phyloP scores from a whole-genome alignment of 2,329 filamentous ascomycete genomes.

The Fusarium chlamydosporum region DNA sequence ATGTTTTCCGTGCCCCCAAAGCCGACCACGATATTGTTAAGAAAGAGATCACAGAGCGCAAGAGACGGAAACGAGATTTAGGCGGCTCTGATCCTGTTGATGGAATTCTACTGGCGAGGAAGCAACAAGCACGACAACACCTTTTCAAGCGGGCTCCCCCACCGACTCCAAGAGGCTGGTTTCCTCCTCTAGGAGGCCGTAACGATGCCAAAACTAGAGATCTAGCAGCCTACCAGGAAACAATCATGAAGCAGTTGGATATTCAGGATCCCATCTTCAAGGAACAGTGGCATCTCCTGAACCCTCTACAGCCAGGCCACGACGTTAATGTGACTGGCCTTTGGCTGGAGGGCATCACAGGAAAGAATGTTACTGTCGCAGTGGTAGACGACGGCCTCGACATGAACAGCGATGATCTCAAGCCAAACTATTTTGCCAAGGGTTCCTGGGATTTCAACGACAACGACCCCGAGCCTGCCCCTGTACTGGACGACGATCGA shows the following conservation, averaged over 20 bases:
- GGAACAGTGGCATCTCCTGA: constrained; percentile 96
- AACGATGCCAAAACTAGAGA: constrained; percentile 41
- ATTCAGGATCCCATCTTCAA: constrained; percentile 93
- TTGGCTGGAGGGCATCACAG: constrained; percentile 92
- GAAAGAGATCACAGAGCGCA: constrained; percentile 65
- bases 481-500: constrained; percentile 84
- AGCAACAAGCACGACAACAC: constrained; percentile 70
- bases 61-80: constrained; percentile 72
- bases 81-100: constrained; percentile 74
- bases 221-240: constrained; percentile 69
- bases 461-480: constrained; percentile 80
- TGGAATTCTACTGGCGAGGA: constrained; percentile 82
- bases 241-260: constrained; percentile 74
- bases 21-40: constrained; percentile 71
- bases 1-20: constrained; percentile 85
- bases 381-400: constrained; percentile 97
- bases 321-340: constrained; percentile 97
- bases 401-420: constrained; percentile 93
- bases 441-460: constrained; percentile 99
- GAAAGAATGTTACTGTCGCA: constrained; percentile 88
- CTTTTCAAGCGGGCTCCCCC: constrained; percentile 68
- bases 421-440: constrained; percentile 91
- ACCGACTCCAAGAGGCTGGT: constrained; percentile 53
- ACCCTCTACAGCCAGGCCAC: constrained; percentile 83
- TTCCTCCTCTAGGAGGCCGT: constrained; percentile 24